Evolutionary conservation across 1,284 basidiomycete species (phyloP).

Genomic region (Trametes sp.): DNA sequence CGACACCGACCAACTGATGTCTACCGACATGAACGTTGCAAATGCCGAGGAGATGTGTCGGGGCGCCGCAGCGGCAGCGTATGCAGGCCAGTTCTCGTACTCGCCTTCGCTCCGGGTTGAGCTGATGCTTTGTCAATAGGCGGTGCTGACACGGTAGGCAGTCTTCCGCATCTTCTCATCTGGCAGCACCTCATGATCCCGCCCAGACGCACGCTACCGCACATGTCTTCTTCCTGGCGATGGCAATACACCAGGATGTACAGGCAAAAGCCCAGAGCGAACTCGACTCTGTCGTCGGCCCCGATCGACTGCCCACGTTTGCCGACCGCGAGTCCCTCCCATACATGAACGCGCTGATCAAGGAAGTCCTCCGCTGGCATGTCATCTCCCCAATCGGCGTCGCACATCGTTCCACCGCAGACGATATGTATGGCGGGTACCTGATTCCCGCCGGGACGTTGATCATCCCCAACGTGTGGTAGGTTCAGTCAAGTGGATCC

Average conservation of each 20-base stretch:
- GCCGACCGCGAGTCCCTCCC: slow-evolving; percentile 14
- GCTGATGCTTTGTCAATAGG: slow-evolving; percentile 12
- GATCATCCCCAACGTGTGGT: slow-evolving; percentile 19
- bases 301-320: slow-evolving; percentile 13
- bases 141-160: slow-evolving; percentile 34
- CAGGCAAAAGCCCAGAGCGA: slow-evolving; percentile 14
- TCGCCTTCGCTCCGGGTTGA: not conserved
- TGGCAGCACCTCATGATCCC: not conserved
- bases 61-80: slow-evolving; percentile 10
- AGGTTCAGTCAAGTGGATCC: not conserved
- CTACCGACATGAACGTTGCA: not conserved
- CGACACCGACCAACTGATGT: not conserved
- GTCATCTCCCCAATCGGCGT: slow-evolving; percentile 18
- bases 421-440: slow-evolving; percentile 19
- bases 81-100: not conserved
- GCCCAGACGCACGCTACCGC: not conserved
- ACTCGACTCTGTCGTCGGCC: slow-evolving; percentile 13
- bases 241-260: slow-evolving; percentile 9
- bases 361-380: slow-evolving; percentile 20
- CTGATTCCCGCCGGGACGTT: slow-evolving; percentile 13
- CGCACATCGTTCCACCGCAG: slow-evolving; percentile 10
- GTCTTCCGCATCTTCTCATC: not conserved
- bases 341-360: slow-evolving; percentile 16
- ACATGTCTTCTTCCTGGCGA: slow-evolving; percentile 15
- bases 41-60: slow-evolving; percentile 2